These are phyloP conservation scores for Citrus sinensis DNA, from an alignment of 345 rosid species.

Conservation along the genomic window DNA sequence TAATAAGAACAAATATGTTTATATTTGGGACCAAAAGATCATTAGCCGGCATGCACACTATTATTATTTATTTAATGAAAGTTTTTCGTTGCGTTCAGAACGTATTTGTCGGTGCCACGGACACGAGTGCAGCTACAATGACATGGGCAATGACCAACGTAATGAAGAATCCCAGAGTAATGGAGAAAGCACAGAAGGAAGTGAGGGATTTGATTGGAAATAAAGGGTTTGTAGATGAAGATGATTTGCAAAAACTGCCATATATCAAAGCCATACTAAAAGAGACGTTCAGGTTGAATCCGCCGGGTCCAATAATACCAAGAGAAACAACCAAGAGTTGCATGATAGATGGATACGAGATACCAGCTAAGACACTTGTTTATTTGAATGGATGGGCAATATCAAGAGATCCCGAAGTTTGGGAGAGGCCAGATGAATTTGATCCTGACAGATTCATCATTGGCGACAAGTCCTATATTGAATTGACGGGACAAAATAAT, in stretches of 20 bases:
- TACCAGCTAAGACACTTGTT: not conserved
- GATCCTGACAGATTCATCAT: not conserved
- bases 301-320: constrained; percentile 14
- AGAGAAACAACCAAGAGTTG: not conserved
- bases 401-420: not conserved
- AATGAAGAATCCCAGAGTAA: constrained; percentile 27
- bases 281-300: constrained; percentile 30
- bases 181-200: constrained; percentile 35
- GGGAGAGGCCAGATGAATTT: not conserved
- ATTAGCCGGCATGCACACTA: too few relatives aligned
- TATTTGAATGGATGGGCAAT: constrained; percentile 39
- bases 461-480: not conserved
- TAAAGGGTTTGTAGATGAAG: constrained; percentile 33
- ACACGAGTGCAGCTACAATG: constrained; percentile 20
- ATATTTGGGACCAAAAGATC: too few relatives aligned
- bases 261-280: constrained; percentile 43
- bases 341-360: not conserved
- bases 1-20: too few relatives aligned
- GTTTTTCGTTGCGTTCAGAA: not conserved
- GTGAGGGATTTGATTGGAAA: constrained; percentile 14
- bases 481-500: constrained; percentile 20
- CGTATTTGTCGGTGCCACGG: constrained; percentile 35
- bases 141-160: constrained; percentile 38
- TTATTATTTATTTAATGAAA: too few relatives aligned
- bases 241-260: constrained; percentile 16